These are phyloP conservation scores for Colletotrichum gloeosporioides DNA, from an alignment of 2,329 filamentous ascomycete species.

Conservation along the genomic window DNA sequence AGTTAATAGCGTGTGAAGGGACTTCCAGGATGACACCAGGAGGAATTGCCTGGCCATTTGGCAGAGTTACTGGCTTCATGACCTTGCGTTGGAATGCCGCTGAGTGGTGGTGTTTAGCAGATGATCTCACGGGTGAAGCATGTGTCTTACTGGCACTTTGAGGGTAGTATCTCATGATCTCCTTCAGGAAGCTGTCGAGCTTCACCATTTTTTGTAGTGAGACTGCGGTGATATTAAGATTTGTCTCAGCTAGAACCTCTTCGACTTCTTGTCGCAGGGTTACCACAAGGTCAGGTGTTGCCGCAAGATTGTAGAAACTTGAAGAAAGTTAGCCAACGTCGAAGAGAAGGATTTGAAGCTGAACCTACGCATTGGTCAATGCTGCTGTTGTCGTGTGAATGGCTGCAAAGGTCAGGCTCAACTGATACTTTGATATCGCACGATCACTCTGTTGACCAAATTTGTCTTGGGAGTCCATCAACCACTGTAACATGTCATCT, in stretches of 20 bases:
- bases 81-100: constrained; percentile 56
- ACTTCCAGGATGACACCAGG: constrained; percentile 47
- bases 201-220: constrained; percentile 42
- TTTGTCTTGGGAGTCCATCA: constrained; percentile 42
- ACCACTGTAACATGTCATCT: constrained; percentile 53
- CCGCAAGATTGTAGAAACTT: constrained; percentile 54
- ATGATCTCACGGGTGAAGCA: constrained; percentile 39
- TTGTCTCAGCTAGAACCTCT: constrained; percentile 37
- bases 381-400: constrained; percentile 57
- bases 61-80: constrained; percentile 53
- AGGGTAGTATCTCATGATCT: constrained; percentile 25
- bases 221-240: constrained; percentile 34
- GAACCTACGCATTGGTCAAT: constrained; percentile 39
- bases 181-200: constrained; percentile 45
- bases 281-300: constrained; percentile 53
- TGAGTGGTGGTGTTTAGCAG: constrained; percentile 22
- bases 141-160: neutral
- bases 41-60: constrained; percentile 56
- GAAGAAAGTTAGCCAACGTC: neutral
- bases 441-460: constrained; percentile 33
- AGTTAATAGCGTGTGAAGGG: constrained; percentile 37
- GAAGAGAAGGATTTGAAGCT: constrained; percentile 22
- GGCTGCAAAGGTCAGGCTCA: constrained; percentile 50
- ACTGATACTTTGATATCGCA: constrained; percentile 45
- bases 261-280: constrained; percentile 58